Evolutionary conservation across 106 monocot species (phyloP).

Genomic region (Alisma plantagoaquatica): DNA sequence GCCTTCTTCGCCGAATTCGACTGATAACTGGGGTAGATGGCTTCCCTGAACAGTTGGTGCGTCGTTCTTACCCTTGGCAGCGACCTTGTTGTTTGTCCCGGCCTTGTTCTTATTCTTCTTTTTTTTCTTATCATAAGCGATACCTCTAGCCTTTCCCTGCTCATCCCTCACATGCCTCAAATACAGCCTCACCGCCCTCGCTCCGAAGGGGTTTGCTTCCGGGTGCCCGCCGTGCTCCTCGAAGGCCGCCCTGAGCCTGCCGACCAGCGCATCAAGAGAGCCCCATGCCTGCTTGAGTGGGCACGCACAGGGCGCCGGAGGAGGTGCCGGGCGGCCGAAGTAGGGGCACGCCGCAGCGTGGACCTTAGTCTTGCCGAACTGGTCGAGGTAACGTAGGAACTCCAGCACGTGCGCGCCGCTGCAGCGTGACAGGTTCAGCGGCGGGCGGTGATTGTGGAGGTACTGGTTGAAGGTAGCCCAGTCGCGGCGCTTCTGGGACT

Average conservation of each 20-base stretch:
- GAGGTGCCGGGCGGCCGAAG: conserved; percentile 2
- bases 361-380: too few species aligned
- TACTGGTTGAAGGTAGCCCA: conserved; percentile 3
- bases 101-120: conserved; percentile 2
- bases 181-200: background rate
- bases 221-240: background rate
- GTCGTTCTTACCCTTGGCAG: too few species aligned
- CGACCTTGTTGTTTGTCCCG: too few species aligned
- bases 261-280: conserved; percentile 1
- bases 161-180: background rate
- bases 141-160: background rate
- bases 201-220: conserved; percentile 1
- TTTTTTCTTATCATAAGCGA: background rate
- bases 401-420: conserved; percentile 3
- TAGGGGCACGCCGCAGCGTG: conserved; percentile 1
- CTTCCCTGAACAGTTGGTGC: too few species aligned
- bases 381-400: conserved; percentile 7
- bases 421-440: background rate
- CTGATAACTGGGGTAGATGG: too few species aligned
- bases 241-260: conserved; percentile 3
- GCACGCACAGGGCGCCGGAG: conserved; percentile 3
- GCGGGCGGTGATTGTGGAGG: conserved; percentile 3
- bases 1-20: too few species aligned
- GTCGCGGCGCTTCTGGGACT: conserved; percentile 3
- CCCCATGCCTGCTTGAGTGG: conserved; percentile 5